Base-by-base conservation (phyloP, 805 yeast species). In the Wickerhamomyces kurtzmanii region DNA sequence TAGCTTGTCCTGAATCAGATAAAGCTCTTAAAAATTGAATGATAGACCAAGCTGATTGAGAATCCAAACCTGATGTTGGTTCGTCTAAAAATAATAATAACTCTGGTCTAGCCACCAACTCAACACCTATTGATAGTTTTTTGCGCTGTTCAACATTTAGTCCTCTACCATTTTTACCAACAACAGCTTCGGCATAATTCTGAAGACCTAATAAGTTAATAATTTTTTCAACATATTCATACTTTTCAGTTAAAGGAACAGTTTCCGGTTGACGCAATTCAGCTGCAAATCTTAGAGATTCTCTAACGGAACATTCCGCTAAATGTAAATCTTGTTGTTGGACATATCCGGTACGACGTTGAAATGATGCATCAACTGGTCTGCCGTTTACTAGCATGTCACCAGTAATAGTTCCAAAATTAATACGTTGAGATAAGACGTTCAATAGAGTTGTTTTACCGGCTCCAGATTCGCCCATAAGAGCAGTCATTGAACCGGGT, bases 151-250 rank as follows among this genome's bases (percentile, higher is more conserved):
- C 65, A 12, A 59, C 59, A 13, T 43, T 47, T 75, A 71, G 70
- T 32, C 62, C 72, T 40, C 96, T 68, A 40, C 78, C 77, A 42
- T 81, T 79, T 43, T 84, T 93, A 5, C 98, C 97, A 44, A 91
- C 81, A 7, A 85, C 62, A 33, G 85, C 68, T 50, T 89, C 96
- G 38, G 79, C 80, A 28, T 91, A 82, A 31, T 71, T 76, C 20
- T 79, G 56, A 20, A 91, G 91, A 39, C 96, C 72, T 28, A 91
- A 67, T 49, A 89, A 96, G 27, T 71, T 70, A 43, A 91, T 62
- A 2, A 94, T 87, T 43, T 89, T 95, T 26, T 75, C 56, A 1
- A 87, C 98, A 32, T 94, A 66, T 20, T 79, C 56, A 37, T 74
- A 75, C 51, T 91, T 91, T 7, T 84, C 71, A 4, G 65, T 57